A percentile compares a stretch with the other conserved stretches of the same genome.
Conservation (phyloP, 129 eudicot genomes). For the Tanacetum coccineum region DNA sequence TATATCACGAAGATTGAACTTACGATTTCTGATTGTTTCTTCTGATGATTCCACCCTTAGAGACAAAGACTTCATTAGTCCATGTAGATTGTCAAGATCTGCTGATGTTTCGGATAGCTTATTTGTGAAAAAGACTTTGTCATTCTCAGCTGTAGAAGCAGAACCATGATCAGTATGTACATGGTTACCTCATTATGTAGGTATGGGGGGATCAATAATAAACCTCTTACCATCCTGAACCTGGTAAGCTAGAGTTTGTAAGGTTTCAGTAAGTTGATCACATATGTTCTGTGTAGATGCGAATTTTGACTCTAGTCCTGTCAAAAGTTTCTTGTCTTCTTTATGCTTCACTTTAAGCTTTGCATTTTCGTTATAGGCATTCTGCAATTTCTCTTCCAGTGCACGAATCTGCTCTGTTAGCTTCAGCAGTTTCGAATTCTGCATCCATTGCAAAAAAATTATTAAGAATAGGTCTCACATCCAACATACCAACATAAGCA, state of each 20-base stretch:
- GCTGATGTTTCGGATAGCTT: slow-evolving; percentile 60
- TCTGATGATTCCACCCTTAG: slow-evolving; percentile 71
- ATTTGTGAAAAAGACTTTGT: slow-evolving; percentile 51
- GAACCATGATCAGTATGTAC: slow-evolving; percentile 17
- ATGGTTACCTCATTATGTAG: slow-evolving; percentile 13
- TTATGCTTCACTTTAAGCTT: slow-evolving; percentile 83
- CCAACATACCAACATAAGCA: slow-evolving; percentile 12
- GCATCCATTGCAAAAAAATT: slow-evolving; percentile 10
- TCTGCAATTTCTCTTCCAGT: too few species aligned
- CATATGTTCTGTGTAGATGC: slow-evolving; percentile 79
- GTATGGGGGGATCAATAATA: slow-evolving; percentile 10
- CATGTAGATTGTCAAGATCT: slow-evolving; percentile 66
- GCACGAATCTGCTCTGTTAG: too few species aligned
- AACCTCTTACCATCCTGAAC: slow-evolving; percentile 72
- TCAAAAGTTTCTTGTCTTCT: slow-evolving; percentile 95
- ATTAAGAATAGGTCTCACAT: slow-evolving; percentile 17
- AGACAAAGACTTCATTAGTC: slow-evolving; percentile 60
- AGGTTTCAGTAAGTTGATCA: slow-evolving; percentile 80
- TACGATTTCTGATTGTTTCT: slow-evolving; percentile 53
- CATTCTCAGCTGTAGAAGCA: slow-evolving; percentile 71
- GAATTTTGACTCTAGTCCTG: slow-evolving; percentile 87
- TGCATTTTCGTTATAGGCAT: slow-evolving; percentile 85
- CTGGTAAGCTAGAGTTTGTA: slow-evolving; percentile 67
- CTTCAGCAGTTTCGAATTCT: too few species aligned
- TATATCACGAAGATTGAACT: slow-evolving; percentile 30